Percentiles rank a stretch among this genome's conserved stretches.
Conservation (phyloP, 2,329 filamentous ascomycete genomes). For the Pochonia chlamydosporia region DNA sequence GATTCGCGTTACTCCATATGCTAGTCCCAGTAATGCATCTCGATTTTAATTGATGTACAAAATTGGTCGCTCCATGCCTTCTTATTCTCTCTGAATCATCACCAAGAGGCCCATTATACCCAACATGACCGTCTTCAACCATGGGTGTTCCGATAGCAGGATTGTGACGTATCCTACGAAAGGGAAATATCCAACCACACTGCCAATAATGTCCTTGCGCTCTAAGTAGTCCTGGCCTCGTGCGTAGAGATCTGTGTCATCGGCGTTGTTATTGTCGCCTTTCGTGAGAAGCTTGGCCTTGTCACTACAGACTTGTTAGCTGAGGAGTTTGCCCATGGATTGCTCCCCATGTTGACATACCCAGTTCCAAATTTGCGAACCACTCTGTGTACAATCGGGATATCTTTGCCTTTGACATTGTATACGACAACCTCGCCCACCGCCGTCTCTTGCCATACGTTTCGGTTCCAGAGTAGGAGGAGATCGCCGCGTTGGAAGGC, state of each 20-base stretch:
- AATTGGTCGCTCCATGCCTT: too few species aligned
- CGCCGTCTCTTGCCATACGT: constrained; percentile 47
- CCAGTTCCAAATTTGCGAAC: constrained; percentile 66
- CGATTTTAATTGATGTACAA: too few species aligned
- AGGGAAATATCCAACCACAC: constrained; percentile 84
- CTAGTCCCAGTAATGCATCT: too few species aligned
- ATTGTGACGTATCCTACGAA: constrained; percentile 98
- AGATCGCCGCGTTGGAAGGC: constrained; percentile 75
- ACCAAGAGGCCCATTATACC: constrained; percentile 94
- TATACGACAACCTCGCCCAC: constrained; percentile 57
- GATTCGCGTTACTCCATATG: too few species aligned
- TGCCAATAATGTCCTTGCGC: constrained; percentile 86
- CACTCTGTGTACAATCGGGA: constrained; percentile 93
- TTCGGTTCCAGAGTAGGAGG: constrained; percentile 71
- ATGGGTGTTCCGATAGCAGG: constrained; percentile 88
- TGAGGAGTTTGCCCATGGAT: too few species aligned
- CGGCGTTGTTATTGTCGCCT: constrained; percentile 91
- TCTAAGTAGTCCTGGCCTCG: constrained; percentile 80
- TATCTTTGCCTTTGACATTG: constrained; percentile 88
- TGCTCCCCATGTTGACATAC: constrained; percentile 26
- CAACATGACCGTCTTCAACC: constrained; percentile 92
- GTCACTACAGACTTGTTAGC: constrained; percentile 29
- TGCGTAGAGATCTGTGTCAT: constrained; percentile 86
- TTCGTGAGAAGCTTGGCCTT: constrained; percentile 81
- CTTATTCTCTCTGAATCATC: constrained; percentile 79